Evolutionary conservation across 2,329 filamentous ascomycete genomes (phyloP), one percentile per base, ranked within the genome.

Genomic region (Penicillium sp.): DNA sequence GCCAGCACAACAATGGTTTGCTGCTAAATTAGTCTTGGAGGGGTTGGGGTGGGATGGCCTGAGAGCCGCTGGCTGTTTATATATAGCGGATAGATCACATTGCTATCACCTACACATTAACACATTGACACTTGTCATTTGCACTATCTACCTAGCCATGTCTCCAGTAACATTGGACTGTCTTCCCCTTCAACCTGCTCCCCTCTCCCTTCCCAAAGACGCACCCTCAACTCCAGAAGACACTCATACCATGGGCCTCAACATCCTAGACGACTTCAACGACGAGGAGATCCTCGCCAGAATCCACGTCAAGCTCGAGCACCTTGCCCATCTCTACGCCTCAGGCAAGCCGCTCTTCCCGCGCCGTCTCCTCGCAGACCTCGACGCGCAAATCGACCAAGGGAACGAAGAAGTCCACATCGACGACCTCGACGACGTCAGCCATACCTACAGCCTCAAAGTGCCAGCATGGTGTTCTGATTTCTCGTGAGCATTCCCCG

Each of bases 311-410:
- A 65, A 64, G 8, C 29, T 70, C 5, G 63, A 58, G 3, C 68
- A 66, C 23, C 64, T 72, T 30, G 41, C 62, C 15, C 50, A 61
- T 5, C 56, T 70, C 7, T 73, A 71, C 50, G 50, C 61, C 1
- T 53, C 61, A 0, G 69, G 69, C 7, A 66, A 64, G 8, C 66
- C 65, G 6, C 66, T 73, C 35, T 74, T 74, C 45, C 58, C 66
- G 17, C 59, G 64, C 4, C n/a, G 41, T 7, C 19, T 72, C 35
- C 30, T 70, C 47, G 58, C 64, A 54, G 62, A 65, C 61, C 56
- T 68, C 46, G 52, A 61, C 52, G 47, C 60, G 41, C 61, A 70
- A 35, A 67, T 70, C 41, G 56, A 64, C 23, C 15, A 53, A 9
- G 66, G 64, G 1, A 59, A 56, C 1, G 68, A 69, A 1, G 63